Conservation (phyloP, 768 basidiomycete genomes). For the Tulasnella sp. region DNA sequence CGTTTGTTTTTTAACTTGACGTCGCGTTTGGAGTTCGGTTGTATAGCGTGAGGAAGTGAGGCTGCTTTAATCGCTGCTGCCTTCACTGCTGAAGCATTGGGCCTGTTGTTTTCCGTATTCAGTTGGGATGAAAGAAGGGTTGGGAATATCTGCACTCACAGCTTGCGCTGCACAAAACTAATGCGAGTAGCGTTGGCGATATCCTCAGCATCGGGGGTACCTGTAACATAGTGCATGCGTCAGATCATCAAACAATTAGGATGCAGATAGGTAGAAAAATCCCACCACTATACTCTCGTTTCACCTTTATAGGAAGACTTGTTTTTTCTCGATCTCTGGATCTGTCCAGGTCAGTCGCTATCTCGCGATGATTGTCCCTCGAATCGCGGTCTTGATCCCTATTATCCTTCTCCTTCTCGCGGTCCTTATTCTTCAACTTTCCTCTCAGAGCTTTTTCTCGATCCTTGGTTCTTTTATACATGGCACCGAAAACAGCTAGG, state of each 20-base stretch:
- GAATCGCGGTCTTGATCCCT: constrained; percentile 26
- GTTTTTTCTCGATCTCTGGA: not conserved
- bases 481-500: constrained; percentile 59
- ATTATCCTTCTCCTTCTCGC: constrained; percentile 28
- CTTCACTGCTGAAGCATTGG: constrained; percentile 7
- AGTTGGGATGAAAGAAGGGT: not conserved
- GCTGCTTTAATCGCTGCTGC: constrained; percentile 8
- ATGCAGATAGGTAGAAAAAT: constrained; percentile 22
- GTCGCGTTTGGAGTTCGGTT: not conserved
- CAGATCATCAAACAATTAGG: not conserved
- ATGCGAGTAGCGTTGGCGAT: too few relatives aligned
- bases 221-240: not conserved
- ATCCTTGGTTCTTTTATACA: constrained; percentile 36
- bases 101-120: not conserved
- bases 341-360: not conserved
- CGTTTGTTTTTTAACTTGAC: constrained; percentile 13
- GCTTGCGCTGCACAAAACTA: not conserved
- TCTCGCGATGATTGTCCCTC: constrained; percentile 54
- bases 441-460: constrained; percentile 28
- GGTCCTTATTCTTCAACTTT: constrained; percentile 36
- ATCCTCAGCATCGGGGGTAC: constrained; percentile 5
- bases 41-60: not conserved
- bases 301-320: constrained; percentile 40
- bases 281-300: constrained; percentile 66
- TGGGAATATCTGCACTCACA: not conserved